Conservation (phyloP, 352 stramenopile genomes). For the Pythium plurisporium region DNA sequence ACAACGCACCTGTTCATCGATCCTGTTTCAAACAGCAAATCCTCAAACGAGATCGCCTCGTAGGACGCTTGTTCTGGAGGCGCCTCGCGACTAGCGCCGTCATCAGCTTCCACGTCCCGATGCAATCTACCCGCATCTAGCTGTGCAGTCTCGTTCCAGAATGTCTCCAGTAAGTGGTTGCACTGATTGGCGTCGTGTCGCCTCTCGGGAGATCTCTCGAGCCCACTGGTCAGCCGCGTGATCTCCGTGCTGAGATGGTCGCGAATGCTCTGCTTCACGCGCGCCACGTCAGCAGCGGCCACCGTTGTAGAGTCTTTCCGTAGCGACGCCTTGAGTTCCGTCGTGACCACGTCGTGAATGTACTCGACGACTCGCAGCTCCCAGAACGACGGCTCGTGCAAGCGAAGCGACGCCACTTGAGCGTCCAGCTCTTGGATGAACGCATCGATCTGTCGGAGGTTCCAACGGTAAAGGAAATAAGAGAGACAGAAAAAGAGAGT, state of each 20-base stretch:
- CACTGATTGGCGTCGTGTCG: not conserved
- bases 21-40: conserved; percentile 8
- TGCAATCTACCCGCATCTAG: not conserved
- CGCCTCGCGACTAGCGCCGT: not conserved
- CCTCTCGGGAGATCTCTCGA: not conserved
- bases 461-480: not conserved
- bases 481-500: not conserved
- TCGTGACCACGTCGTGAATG: conserved; percentile 22
- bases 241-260: not conserved
- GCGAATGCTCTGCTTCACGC: not conserved
- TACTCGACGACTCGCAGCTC: conserved; percentile 40
- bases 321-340: conserved; percentile 17
- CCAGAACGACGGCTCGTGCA: conserved; percentile 49
- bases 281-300: not conserved
- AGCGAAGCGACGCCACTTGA: conserved; percentile 26
- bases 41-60: conserved; percentile 23
- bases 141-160: conserved; percentile 1
- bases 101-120: not conserved
- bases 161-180: conserved; percentile 2
- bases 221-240: not conserved
- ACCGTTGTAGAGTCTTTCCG: not conserved
- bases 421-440: conserved; percentile 26
- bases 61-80: conserved; percentile 7
- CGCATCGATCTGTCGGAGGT: conserved; percentile 1
- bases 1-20: conserved; percentile 9